These are phyloP conservation scores for Sesbania bispinosa DNA, from an alignment of 306 rosid species.

Conservation along the genomic window DNA sequence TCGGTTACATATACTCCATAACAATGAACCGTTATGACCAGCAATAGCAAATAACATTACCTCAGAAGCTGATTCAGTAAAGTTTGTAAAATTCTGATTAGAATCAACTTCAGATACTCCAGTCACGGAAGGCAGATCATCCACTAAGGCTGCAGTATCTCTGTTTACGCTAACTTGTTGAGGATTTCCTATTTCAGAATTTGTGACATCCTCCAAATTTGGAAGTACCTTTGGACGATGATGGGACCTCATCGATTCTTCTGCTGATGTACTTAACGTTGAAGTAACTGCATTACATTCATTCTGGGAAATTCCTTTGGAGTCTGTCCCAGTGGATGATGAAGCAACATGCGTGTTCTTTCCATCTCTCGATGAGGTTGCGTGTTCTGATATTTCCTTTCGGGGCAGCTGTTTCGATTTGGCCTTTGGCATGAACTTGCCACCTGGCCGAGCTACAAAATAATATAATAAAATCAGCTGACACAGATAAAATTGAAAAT, in stretches of 20 bases:
- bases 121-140: constrained; percentile 7
- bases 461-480: neutral
- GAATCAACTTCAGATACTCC: constrained; percentile 18
- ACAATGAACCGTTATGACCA: neutral
- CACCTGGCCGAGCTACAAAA: constrained; percentile 44
- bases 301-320: neutral
- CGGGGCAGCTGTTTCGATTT: constrained; percentile 50
- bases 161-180: constrained; percentile 11
- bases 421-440: constrained; percentile 58
- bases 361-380: constrained; percentile 25
- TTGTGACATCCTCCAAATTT: constrained; percentile 9
- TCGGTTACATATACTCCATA: neutral
- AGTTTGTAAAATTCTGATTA: constrained; percentile 7
- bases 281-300: constrained; percentile 28
- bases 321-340: constrained; percentile 18
- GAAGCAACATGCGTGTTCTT: constrained; percentile 23
- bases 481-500: neutral
- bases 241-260: neutral
- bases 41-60: constrained; percentile 25
- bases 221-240: constrained; percentile 12
- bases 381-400: constrained; percentile 33
- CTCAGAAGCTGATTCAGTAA: constrained; percentile 27
- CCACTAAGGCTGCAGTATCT: constrained; percentile 6
- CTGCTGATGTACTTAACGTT: neutral
- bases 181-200: neutral